These are phyloP conservation scores for Silene conica DNA, from an alignment of 148 eudicot species.

Conservation along the genomic window DNA sequence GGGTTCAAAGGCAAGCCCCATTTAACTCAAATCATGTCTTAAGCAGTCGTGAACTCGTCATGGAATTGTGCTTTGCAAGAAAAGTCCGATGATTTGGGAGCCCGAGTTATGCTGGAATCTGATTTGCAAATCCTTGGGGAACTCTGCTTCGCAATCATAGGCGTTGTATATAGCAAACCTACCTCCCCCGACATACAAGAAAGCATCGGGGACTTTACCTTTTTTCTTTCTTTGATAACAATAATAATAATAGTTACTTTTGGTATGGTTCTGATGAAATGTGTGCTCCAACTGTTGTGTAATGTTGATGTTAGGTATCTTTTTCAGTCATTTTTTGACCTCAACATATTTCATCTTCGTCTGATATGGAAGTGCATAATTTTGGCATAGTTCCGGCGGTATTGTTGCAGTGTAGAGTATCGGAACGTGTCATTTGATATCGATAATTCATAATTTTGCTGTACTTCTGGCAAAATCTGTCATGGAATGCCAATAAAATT, in stretches of 20 bases:
- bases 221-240: background rate
- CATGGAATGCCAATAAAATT: too few relatives aligned
- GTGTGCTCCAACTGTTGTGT: background rate
- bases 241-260: background rate
- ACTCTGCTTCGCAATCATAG: background rate
- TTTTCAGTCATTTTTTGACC: slow-evolving; percentile 1
- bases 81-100: background rate
- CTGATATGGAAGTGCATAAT: background rate
- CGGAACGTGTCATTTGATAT: background rate
- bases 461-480: too few relatives aligned
- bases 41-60: background rate
- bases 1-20: slow-evolving; percentile 35
- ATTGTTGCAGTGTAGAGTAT: too few relatives aligned
- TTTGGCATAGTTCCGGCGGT: background rate
- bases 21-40: slow-evolving; percentile 12
- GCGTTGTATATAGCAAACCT: slow-evolving; percentile 17
- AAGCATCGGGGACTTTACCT: slow-evolving; percentile 16
- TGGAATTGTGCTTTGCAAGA: background rate
- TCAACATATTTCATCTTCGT: background rate
- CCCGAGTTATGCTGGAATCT: slow-evolving; percentile 15
- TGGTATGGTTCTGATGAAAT: slow-evolving; percentile 9
- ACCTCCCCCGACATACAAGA: background rate
- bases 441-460: too few relatives aligned
- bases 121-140: background rate
- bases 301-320: background rate